These are phyloP conservation scores for Nitzschia sp. DNA, from an alignment of 108 stramenopile genomes.

Conservation along the genomic window DNA sequence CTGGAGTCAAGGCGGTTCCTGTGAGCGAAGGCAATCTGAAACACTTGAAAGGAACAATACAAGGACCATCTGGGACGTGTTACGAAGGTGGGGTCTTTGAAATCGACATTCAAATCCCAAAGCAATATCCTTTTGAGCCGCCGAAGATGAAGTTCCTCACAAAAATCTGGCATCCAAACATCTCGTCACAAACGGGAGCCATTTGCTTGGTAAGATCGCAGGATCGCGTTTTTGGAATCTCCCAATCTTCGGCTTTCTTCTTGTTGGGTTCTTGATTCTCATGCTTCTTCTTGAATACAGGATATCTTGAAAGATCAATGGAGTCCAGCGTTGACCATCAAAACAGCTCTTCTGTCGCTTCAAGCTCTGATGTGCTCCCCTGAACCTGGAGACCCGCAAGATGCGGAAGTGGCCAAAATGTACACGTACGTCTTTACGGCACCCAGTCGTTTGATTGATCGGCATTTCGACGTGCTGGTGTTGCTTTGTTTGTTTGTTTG, in stretches of 20 bases:
- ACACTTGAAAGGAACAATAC: constrained; percentile 67
- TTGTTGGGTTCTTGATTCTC: no score
- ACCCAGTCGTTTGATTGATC: no score
- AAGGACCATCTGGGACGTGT: constrained; percentile 70
- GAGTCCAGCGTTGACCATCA: constrained; percentile 97
- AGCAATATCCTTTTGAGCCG: constrained; percentile 92
- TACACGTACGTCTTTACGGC: no score
- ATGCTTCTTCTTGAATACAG: constrained; percentile 35
- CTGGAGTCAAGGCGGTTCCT: constrained; percentile 61
- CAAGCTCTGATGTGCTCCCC: constrained; percentile 92
- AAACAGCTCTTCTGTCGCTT: constrained; percentile 90
- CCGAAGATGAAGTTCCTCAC: constrained; percentile 94
- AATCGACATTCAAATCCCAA: constrained; percentile 81
- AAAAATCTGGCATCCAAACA: constrained; percentile 98
- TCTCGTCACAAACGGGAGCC: constrained; percentile 93
- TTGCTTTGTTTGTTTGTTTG: no score
- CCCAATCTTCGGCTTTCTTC: no score
- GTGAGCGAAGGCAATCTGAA: constrained; percentile 35
- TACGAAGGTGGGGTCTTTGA: constrained; percentile 84
- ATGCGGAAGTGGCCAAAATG: constrained; percentile 95
- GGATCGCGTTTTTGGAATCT: not conserved
- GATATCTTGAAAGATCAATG: constrained; percentile 98
- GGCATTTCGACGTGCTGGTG: no score
- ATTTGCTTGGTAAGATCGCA: constrained; percentile 91
- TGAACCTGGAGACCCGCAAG: constrained; percentile 94